These are phyloP conservation scores for Tetrapyrgos nigripes DNA, from an alignment of 1,284 basidiomycete species.

Conservation along the genomic window DNA sequence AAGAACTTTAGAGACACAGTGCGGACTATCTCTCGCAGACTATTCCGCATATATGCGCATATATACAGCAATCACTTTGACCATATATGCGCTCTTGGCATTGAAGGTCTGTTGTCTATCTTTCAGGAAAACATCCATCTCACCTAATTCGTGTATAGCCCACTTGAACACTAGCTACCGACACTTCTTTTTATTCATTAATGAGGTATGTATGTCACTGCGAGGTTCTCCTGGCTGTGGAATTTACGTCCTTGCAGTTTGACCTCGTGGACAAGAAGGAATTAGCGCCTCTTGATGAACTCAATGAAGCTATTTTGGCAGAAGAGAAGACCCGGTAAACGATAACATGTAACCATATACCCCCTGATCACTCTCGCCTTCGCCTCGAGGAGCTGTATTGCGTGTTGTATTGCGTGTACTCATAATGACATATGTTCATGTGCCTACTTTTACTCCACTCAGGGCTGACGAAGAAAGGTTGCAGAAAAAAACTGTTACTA, in stretches of 20 bases:
- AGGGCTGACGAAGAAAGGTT: too few species aligned
- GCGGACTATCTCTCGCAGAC: slow-evolving; percentile 89
- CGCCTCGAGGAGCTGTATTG: too few species aligned
- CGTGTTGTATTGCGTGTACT: too few species aligned
- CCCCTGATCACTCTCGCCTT: too few species aligned
- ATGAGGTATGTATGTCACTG: slow-evolving; percentile 71
- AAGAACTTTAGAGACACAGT: slow-evolving; percentile 91
- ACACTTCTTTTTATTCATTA: slow-evolving; percentile 97
- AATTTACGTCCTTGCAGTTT: slow-evolving; percentile 62
- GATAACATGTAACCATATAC: background rate
- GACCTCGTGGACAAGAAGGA: slow-evolving; percentile 98
- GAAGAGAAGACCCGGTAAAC: slow-evolving; percentile 73
- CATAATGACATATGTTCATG: too few species aligned
- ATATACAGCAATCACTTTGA: slow-evolving; percentile 99
- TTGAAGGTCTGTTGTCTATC: slow-evolving; percentile 77
- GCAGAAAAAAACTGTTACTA: background rate
- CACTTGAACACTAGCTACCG: slow-evolving; percentile 99
- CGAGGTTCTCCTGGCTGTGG: background rate
- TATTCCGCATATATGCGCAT: slow-evolving; percentile 98
- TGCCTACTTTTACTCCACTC: too few species aligned
- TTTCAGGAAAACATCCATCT: background rate
- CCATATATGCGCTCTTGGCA: slow-evolving; percentile 96
- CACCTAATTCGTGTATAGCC: slow-evolving; percentile 54
- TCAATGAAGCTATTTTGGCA: slow-evolving; percentile 94
- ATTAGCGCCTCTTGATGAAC: slow-evolving; percentile 92